Evolutionary conservation across 768 basidiomycete species (phyloP), one percentile per base, ranked within the genome.

Genomic region (Hericium alpestre): DNA sequence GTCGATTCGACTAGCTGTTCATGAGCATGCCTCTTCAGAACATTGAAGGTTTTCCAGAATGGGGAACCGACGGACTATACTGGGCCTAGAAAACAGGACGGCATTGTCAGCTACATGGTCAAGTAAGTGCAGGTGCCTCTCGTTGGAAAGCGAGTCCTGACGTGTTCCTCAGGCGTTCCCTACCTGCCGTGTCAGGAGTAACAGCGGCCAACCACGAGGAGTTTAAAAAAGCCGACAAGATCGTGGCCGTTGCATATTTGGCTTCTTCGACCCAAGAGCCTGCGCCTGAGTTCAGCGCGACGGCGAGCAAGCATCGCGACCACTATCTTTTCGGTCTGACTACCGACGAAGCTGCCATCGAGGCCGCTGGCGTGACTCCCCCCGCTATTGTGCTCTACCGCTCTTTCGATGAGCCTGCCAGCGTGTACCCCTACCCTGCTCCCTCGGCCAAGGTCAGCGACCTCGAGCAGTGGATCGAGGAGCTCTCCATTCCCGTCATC

Each of bases 21-120:
- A 27, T 18, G 8, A 18, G 55, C 16, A 48, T 20, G 38, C 22
- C 32, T n/a, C 16, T 50, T 54, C 61, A 92, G 91, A 4, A 92
- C 92, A 13, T 72, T 96, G 61, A 93, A 95, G 70, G 86, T 98
- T 23, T 98, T 93, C 83, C 86, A 85, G 63, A 81, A 86, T 57
- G 96, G 96, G 50, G 80, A 81, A 23, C 69, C 85, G 20, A 70
- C 77, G 1, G 93, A 97, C 22, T 99, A 98, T 71, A 70, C 65
- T 56, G 96, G 96, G 48, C 88, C 93, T 15, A 79, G 96, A 53
- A 91, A 96, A 71, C 87, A 93, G 10, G 96, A 98, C 61, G 94
- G 96, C 16, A 99, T 99, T 66, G 75, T 95, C 68, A 84, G 84
- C 71, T 96, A 96, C 76, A 97, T 98, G 95, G 69, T 81, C 76